Evolutionary conservation across 2,329 filamentous ascomycete species (phyloP), one percentile per base, ranked within the genome.

Genomic region (Colletotrichum sp.): DNA sequence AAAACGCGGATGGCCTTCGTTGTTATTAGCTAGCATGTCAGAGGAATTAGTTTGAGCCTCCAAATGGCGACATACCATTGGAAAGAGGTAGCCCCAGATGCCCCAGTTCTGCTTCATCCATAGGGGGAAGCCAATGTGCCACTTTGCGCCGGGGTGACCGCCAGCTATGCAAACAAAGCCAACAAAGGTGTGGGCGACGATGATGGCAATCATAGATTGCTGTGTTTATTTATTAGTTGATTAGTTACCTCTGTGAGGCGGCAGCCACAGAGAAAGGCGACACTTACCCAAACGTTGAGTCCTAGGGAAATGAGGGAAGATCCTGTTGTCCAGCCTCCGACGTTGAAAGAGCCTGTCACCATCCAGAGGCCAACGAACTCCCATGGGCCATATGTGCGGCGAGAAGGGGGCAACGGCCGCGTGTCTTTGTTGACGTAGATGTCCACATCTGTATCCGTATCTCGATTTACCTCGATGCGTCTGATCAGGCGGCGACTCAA

Each of bases 341-440:
- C 79, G 24, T 82, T 82, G 69, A 82, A 82, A 1, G 81, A 83
- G 3, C 81, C 81, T 1, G 81, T 82, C 16, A 82, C 77, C 76
- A 82, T 79, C 81, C 81, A 82, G 0, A 82, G 76, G 9, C 79
- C 79, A 8, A 82, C 78, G 71, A 82, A 82, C 21, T 81, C 77
- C 80, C 79, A 81, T 0, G 80, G 80, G 2, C 80, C 81, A 72
- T 82, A 82, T 3, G 79, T 80, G 8, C 81, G 78, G 8, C 81
- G 78, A 3, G 77, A 79, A 2, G 80, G 79, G 4, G 81, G 80
- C n/a, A 82, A 68, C 1, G 80, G 82, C 1, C 80, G 78, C 5
- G 77, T 82, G 67, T 82, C 81, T 34, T 79, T 79, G 69, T 82
- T 81, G 63, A 80, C 76, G n/a, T 78, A 78, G 2, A 79, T 78